Evolutionary conservation across 768 basidiomycete genomes (phyloP).

Genomic region (Sarcomyxa edulis): DNA sequence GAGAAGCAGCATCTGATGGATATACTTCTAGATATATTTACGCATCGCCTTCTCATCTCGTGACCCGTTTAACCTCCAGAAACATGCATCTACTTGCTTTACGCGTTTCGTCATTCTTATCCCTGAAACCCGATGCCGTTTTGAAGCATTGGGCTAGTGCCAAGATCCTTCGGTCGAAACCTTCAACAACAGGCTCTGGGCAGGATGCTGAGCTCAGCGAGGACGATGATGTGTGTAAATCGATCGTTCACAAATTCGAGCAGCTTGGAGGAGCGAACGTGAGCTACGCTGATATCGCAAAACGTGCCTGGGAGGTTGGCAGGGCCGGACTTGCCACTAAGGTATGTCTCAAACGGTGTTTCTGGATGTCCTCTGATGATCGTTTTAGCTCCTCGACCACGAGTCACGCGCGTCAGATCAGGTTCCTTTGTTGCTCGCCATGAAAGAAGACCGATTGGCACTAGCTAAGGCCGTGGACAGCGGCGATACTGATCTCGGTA

Average conservation of each 20-base stretch:
- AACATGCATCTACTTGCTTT: conserved; percentile 91
- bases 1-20: conserved; percentile 8
- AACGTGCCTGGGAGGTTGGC: conserved; percentile 89
- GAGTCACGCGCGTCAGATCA: conserved; percentile 87
- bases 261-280: conserved; percentile 73
- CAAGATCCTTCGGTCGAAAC: conserved; percentile 75
- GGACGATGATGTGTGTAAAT: conserved; percentile 73
- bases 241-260: conserved; percentile 89
- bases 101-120: conserved; percentile 80
- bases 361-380: neutral
- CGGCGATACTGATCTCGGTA: conserved; percentile 93
- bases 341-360: conserved; percentile 32
- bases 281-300: conserved; percentile 93
- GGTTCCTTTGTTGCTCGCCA: conserved; percentile 85
- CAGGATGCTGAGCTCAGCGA: conserved; percentile 52
- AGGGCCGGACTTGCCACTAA: conserved; percentile 77
- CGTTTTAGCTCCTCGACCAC: conserved; percentile 75
- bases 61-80: conserved; percentile 78
- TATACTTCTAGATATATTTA: conserved; percentile 89
- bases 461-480: conserved; percentile 88
- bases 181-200: conserved; percentile 46
- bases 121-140: conserved; percentile 79
- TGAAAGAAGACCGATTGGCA: conserved; percentile 92
- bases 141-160: conserved; percentile 95
- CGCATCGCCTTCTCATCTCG: conserved; percentile 73